phyloP scores from a whole-genome alignment of 805 yeast genomes.

The Saccharomycopsis javanensis region DNA sequence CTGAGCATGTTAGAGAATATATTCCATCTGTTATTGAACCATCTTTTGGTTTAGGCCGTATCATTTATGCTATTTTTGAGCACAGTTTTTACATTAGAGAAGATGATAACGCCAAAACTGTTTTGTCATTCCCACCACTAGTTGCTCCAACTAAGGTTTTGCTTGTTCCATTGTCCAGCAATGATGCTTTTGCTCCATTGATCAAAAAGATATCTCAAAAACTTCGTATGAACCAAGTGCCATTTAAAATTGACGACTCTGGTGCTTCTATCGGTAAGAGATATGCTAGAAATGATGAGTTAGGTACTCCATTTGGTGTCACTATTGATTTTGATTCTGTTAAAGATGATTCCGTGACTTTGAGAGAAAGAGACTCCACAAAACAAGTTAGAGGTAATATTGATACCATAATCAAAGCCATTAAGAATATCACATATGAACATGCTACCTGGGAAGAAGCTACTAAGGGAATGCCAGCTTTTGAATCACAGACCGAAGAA shows the following conservation, averaged over 20 bases:
- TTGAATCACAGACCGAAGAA: slow-evolving; percentile 54
- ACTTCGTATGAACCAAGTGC: slow-evolving; percentile 73
- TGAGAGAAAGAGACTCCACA: slow-evolving; percentile 96
- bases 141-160: slow-evolving; percentile 98
- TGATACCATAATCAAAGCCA: slow-evolving; percentile 59
- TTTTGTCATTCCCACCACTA: slow-evolving; percentile 83
- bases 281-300: slow-evolving; percentile 95
- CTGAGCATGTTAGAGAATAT: slow-evolving; percentile 88
- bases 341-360: slow-evolving; percentile 78
- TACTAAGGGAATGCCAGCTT: slow-evolving; percentile 58
- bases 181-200: slow-evolving; percentile 69
- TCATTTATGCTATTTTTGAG: slow-evolving; percentile 85
- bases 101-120: slow-evolving; percentile 80
- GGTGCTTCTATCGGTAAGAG: slow-evolving; percentile 97
- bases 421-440: slow-evolving; percentile 63
- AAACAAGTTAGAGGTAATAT: slow-evolving; percentile 91
- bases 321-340: slow-evolving; percentile 93
- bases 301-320: slow-evolving; percentile 98
- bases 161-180: slow-evolving; percentile 85
- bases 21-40: slow-evolving; percentile 98
- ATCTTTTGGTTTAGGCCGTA: slow-evolving; percentile 98
- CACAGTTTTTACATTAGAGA: slow-evolving; percentile 94
- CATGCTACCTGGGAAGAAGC: slow-evolving; percentile 82
- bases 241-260: slow-evolving; percentile 94
- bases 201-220: slow-evolving; percentile 57